A percentile compares a stretch with the other conserved stretches of the same genome.
These are phyloP conservation scores for Mollisia scopiformis DNA, from an alignment of 2,329 filamentous ascomycete species.

Conservation along the genomic window DNA sequence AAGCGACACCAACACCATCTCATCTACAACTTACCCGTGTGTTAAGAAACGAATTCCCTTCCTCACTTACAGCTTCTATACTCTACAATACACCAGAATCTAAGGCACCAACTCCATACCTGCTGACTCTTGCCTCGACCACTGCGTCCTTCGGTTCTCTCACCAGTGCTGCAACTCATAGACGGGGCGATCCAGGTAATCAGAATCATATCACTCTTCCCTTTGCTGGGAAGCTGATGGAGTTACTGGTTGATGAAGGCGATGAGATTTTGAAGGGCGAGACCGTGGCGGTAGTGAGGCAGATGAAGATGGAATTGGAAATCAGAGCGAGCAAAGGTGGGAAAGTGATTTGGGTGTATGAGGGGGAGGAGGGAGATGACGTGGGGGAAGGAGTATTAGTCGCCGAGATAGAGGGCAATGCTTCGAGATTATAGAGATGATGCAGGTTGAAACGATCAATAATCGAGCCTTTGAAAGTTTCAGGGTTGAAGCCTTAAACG, in stretches of 20 bases:
- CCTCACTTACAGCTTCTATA: slow-evolving; percentile 55
- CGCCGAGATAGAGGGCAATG: slow-evolving; percentile 24
- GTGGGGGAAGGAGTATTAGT: slow-evolving; percentile 32
- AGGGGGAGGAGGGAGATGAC: slow-evolving; percentile 33
- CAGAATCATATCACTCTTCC: slow-evolving; percentile 56
- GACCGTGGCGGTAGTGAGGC: slow-evolving; percentile 59
- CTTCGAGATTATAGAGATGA: slow-evolving; percentile 17
- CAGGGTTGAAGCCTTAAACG: too few species aligned
- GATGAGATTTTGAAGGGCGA: slow-evolving; percentile 53
- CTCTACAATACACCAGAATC: slow-evolving; percentile 48
- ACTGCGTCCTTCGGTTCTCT: slow-evolving; percentile 52
- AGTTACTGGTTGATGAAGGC: slow-evolving; percentile 57
- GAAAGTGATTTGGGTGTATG: slow-evolving; percentile 31
- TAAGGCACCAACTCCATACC: slow-evolving; percentile 48
- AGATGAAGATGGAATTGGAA: slow-evolving; percentile 74
- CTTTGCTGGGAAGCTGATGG: slow-evolving; percentile 61
- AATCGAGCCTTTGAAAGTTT: background rate
- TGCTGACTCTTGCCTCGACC: slow-evolving; percentile 42
- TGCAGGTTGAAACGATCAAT: background rate
- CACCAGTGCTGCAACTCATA: slow-evolving; percentile 49
- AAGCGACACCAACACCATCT: slow-evolving; percentile 38
- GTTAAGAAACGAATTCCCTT: slow-evolving; percentile 62
- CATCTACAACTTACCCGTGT: slow-evolving; percentile 58
- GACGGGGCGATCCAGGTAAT: slow-evolving; percentile 52
- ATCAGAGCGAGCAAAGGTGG: slow-evolving; percentile 43